Evolutionary conservation across 129 eudicot genomes (phyloP).

Genomic region (Flaveria brownii): DNA sequence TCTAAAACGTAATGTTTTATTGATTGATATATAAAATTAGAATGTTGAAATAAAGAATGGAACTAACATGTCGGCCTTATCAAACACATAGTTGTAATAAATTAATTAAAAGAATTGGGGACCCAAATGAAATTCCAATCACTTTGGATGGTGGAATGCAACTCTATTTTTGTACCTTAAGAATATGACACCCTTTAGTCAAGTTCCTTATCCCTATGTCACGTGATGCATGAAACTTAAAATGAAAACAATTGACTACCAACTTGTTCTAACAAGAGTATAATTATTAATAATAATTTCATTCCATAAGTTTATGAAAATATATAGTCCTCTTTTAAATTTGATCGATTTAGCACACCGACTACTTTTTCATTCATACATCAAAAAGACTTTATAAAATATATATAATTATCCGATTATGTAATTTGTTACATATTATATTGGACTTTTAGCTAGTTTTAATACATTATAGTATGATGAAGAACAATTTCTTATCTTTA

Average conservation of each 20-base stretch:
- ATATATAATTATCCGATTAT: neutral
- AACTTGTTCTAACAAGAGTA: slow-evolving; percentile 13
- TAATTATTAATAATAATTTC: neutral
- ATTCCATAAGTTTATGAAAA: neutral
- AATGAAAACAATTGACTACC: slow-evolving; percentile 21
- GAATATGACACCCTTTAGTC: slow-evolving; percentile 41
- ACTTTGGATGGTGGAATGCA: slow-evolving; percentile 40
- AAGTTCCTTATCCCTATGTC: slow-evolving; percentile 29
- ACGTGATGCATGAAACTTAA: slow-evolving; percentile 29
- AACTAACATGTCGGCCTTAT: slow-evolving; percentile 34
- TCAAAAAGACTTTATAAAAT: neutral
- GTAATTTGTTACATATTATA: neutral
- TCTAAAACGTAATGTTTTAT: too few relatives aligned
- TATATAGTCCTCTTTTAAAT: neutral
- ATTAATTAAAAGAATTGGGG: slow-evolving; percentile 15
- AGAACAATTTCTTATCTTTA: neutral
- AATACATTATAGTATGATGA: neutral
- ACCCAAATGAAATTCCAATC: slow-evolving; percentile 36
- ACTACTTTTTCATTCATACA: too few relatives aligned
- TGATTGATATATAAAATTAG: neutral
- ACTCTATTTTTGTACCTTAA: slow-evolving; percentile 36
- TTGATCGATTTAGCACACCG: neutral
- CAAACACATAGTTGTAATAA: slow-evolving; percentile 28
- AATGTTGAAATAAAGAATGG: neutral
- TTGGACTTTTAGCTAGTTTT: neutral